Evolutionary conservation across 2,329 filamentous ascomycete genomes (phyloP).

Genomic region (Clonostachys byssicola): DNA sequence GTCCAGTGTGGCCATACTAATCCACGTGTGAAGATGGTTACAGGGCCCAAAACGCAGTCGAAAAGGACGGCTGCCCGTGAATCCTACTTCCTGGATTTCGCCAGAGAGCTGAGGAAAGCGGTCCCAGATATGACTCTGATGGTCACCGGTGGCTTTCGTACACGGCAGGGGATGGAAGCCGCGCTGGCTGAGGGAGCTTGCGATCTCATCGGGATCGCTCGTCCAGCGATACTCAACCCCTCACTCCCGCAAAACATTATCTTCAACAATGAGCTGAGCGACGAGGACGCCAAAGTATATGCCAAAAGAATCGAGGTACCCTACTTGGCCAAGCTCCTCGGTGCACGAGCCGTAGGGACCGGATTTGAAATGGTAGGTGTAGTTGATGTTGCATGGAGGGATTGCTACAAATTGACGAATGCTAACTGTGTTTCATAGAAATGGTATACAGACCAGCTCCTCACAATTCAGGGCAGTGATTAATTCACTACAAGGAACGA

Average conservation of each 20-base stretch:
- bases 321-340: background rate
- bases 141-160: constrained; percentile 62
- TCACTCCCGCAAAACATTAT: constrained; percentile 25
- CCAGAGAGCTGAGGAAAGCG: constrained; percentile 39
- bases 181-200: constrained; percentile 30
- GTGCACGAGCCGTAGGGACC: background rate
- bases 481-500: no score
- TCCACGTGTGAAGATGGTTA: constrained; percentile 21
- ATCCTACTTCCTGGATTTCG: constrained; percentile 67
- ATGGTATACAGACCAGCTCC: no score
- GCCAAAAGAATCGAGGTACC: background rate
- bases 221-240: constrained; percentile 32
- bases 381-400: no score
- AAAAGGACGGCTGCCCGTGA: constrained; percentile 48
- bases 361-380: no score
- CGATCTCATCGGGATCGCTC: constrained; percentile 32
- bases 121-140: constrained; percentile 42
- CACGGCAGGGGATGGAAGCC: constrained; percentile 31
- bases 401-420: no score
- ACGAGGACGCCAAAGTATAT: constrained; percentile 7
- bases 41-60: constrained; percentile 9
- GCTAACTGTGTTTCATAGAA: no score
- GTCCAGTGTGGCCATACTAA: constrained; percentile 1
- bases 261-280: constrained; percentile 23
- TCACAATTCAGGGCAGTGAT: no score